Evolutionary conservation across 169 alveolate species (phyloP), one percentile per base, ranked within the genome.

Genomic region (Plasmodium fragile): DNA sequence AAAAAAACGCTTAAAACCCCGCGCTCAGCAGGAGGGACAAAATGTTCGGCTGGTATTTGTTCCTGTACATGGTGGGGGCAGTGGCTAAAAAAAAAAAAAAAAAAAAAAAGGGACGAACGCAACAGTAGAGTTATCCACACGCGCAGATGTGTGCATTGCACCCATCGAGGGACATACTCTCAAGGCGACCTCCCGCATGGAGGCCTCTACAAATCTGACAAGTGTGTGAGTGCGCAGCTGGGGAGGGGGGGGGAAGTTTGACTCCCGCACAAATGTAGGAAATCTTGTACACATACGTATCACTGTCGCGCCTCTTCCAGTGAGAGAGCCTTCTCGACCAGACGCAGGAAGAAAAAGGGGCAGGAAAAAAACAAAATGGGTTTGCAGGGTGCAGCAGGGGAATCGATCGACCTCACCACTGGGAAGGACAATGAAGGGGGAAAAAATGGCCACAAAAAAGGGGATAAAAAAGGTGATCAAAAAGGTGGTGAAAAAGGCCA

Each of bases 11-110:
- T n/a, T n/a, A n/a, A n/a, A n/a, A 89, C 94, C 94, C 94, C 16
- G 94, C 90, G 34, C 94, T 89, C 52, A 79, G 81, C 77, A 89
- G 43, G 52, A 89, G 89, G 32, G 94, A 80, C 32, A 89, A 36
- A 18, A 89, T 72, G 7, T 89, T 89, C 30, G 94, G 91, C 78
- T 79, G 91, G 32, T 30, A 89, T 52, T 89, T 89, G 16, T 89
- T 59, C 72, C 90, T 79, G 18, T 89, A 89, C 94, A 89, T 89
- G 55, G n/a, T 82, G n/a, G n/a, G 75, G 8, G 53, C 73, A 43
- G 25, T 49, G 83, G 55, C n/a, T n/a, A n/a, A n/a, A n/a, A n/a
- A n/a, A n/a, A n/a, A n/a, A n/a, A 5, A 30, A 4, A 0, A 2
- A 72, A 6, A 11, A 32, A 18, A 72, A 72, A 30, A 2, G 49